Evolutionary conservation across 768 basidiomycete genomes (phyloP), one percentile per base, ranked within the genome.

Genomic region (Kondoa subrosea): DNA sequence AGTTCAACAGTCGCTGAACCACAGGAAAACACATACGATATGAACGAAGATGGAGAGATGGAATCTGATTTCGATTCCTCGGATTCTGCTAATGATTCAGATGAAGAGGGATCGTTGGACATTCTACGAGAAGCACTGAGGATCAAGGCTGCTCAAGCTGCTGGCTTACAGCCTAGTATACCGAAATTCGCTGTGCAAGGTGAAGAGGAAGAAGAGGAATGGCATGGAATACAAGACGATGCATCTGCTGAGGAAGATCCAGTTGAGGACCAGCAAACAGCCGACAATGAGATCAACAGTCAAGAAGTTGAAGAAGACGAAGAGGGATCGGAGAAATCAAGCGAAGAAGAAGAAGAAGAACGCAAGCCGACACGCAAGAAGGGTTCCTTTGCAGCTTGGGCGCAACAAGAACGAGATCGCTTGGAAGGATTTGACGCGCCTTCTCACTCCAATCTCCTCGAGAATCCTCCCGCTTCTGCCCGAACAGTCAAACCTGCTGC

Each of bases 41-140:
- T 76, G 73, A 75, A 68, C 65, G 68, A 61, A 61, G 32, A 72
- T 64, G 57, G 74, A 73, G 60, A 80, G 31, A 81, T 82, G 2
- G 83, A 83, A n/a, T 81, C 81, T 1, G 86, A 84, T 1, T 88
- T 86, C 71, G 86, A 88, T 75, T 89, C 85, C 73, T 89, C 87
- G 8, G 85, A 88, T 76, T 87, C 86, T 34, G 84, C 80, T n/a
- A 80, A 84, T 71, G 86, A 87, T 70, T 76, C 67, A 25, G 66
- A 69, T 61, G 50, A 34, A 33, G 67, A 68, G 59, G 65, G 65
- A 34, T 30, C 50, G 17, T 68, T 69, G 34, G 60, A 69, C 33
- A 56, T 71, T 63, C 69, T 34, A 15, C 57, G 29, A 30, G 63
- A 69, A 29, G 69, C 61, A 3, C 3, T 57, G 56, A 8, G 67